Base-by-base conservation (phyloP, 2,329 filamentous ascomycete genomes). In the Microascus cirrosus region DNA sequence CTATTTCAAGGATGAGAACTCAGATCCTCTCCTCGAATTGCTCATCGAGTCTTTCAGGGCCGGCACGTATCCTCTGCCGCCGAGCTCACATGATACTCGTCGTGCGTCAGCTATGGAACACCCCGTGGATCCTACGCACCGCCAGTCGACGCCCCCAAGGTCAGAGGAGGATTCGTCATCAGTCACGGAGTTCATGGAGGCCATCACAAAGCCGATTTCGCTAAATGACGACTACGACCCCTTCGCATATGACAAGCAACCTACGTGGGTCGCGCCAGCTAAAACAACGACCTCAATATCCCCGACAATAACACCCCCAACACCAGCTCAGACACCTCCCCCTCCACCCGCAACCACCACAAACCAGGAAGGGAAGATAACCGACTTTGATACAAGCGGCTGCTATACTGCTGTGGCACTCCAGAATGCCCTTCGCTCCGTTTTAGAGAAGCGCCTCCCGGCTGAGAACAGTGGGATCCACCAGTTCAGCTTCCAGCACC, bases 391-490 rank as follows among this genome's bases (percentile, higher is more conserved):
- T 12, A 69, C 73, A 2, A 65, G 65, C 2, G 64, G 67, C 20
- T 70, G 70, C 25, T 72, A 76, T 58, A 80, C 77, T 2, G 76
- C 80, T 1, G 73, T 84, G 3, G 71, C 72, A 1, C 69, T 82
- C 6, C 83, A 86, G 61, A 84, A 85, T 63, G 75, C 76, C 0
- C 67, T 86, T 18, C 75, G 83, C 2, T 74, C 75, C 18, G 66
- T 83, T 3, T 71, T 86, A 0, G 75, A 73, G 54, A 66, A 69
- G 2, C 74, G 79, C 59, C 81, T 84, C 56, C 76, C 78, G 0
- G 70, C 74, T 0, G 73, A 75, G 36, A 71, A 75, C 2, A 65
- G 73, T 6, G 75, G 73, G 1, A 80, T 77, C 58, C 72, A 71
- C 7, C 77, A 79, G 54, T 75, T 77, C 61, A 71, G 72, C 52